Evolutionary conservation across 2,329 filamentous ascomycete species (phyloP), one percentile per base, ranked within the genome.

Genomic region (Thielaviopsis musarum): DNA sequence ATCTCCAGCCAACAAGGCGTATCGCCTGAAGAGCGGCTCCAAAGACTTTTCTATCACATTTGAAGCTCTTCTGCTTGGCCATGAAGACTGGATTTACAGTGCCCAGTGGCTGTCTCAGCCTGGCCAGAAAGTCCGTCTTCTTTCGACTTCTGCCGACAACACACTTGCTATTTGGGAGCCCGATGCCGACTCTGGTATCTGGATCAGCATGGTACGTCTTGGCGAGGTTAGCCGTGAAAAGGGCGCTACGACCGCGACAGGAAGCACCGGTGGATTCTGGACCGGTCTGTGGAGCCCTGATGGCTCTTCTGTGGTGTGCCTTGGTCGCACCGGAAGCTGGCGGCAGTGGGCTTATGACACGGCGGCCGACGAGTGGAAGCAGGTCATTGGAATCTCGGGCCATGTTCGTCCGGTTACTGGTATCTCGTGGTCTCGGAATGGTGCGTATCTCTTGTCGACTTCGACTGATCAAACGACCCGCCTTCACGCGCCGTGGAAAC

Each of bases 41-140:
- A 75, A 74, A 3, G 84, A 85, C 64, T 91, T 87, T 70, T 87
- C 86, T 6, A 77, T 95, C 59, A 95, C 90, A 0, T 97, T 98
- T 65, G 93, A 98, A 70, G 93, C 93, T 1, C 75, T 98, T 2
- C 78, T 98, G 5, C 80, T 98, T 2, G 93, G 93, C 9, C 93
- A 98, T 67, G 93, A 98, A 68, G 93, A 98, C 67, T 98, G 93
- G 93, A 91, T 98, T 60, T 97, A 95, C 71, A 94, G 87, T 59
- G 84, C 88, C 1, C 76, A 77, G 59, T 96, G 91, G 91, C 78
- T 80, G 61, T 51, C 54, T 10, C 51, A 51, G 26, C 54, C 54
- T n/a, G 71, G 70, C 55, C 72, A 69, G 19, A 81, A 77, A 61
- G 75, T 87, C 13, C 88, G 87, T 65, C 79, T 96, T 9, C 79